Evolutionary conservation across 225 moss, liverwort and hornwort species (phyloP).

Genomic region (Physcomitrellopsis africana): DNA sequence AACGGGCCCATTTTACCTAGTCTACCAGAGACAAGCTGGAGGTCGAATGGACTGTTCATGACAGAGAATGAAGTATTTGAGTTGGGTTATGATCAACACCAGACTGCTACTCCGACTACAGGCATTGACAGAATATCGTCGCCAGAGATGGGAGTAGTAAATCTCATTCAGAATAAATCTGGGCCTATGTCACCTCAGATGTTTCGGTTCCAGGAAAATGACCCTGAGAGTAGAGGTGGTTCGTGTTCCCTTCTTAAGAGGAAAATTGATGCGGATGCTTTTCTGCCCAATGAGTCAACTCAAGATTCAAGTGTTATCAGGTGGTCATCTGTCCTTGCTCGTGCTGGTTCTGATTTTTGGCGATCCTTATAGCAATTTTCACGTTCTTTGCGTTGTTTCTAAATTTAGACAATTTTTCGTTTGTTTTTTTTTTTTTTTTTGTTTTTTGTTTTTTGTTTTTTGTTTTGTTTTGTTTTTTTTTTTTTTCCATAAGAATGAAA

Average conservation of each 20-base stretch:
- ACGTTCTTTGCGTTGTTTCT: background rate
- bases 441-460: too few species aligned
- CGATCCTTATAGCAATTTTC: background rate
- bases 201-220: conserved; percentile 67
- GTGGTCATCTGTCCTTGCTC: conserved; percentile 29
- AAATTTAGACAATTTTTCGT: conserved; percentile 5
- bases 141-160: conserved; percentile 59
- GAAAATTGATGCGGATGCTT: conserved; percentile 78
- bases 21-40: conserved; percentile 56
- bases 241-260: conserved; percentile 87
- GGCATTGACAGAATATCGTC: conserved; percentile 60
- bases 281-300: conserved; percentile 34
- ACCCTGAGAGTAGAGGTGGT: conserved; percentile 52
- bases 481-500: too few species aligned
- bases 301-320: conserved; percentile 52
- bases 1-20: conserved; percentile 45
- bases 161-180: conserved; percentile 52
- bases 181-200: conserved; percentile 48
- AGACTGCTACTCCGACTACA: conserved; percentile 36
- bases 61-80: conserved; percentile 47
- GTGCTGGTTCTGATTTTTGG: conserved; percentile 6
- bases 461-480: background rate
- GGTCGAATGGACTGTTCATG: conserved; percentile 58
- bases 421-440: background rate
- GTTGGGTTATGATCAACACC: conserved; percentile 42